Evolutionary conservation across 1,139 yeast genomes (phyloP), one percentile per base, ranked within the genome.

Genomic region (Sugiyamaella pinicola): DNA sequence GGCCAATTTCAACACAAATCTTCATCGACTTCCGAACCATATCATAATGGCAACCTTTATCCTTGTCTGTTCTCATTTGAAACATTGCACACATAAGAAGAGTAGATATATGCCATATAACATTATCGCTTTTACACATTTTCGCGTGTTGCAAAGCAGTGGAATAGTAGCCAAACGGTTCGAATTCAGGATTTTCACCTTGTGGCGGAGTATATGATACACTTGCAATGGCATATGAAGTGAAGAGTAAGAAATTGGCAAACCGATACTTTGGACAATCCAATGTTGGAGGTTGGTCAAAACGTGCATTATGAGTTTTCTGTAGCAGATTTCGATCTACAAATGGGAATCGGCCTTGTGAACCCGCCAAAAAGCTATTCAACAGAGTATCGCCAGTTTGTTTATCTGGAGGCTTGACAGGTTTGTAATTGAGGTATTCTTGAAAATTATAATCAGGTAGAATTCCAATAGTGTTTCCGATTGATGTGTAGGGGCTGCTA

Each of bases 11-110:
- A 9, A 55, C 55, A 44, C 65, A 63, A 10, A 78, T 65, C 24
- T 67, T 64, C 73, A 80, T 72, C 3, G 82, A 76, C 57, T 80
- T 82, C 35, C 73, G 71, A 17, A 81, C 74, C 52, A 81, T 77
- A 28, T 76, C 76, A 60, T 78, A 79, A 22, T 80, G 71, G 21
- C 77, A 76, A 21, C 75, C 73, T 8, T 83, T 74, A 61, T 82
- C 85, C 47, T 77, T 71, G 61, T 82, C 85, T 1, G 84, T 79
- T 61, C 85, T 69, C 54, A 81, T 75, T 47, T 81, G 69, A 57
- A 80, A 80, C 26, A 79, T 69, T 4, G 81, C 78, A 18, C 81
- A 69, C 47, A 81, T 59, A 1, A 81, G 68, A 31, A 79, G 64
- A 3, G 81, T 70, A 61, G 80, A 83, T 33, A 81, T 70, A 58